A percentile compares a stretch with the other conserved stretches of the same genome.
phyloP scores from a whole-genome alignment of 1,139 yeast genomes.

The Candida neerlandica region DNA sequence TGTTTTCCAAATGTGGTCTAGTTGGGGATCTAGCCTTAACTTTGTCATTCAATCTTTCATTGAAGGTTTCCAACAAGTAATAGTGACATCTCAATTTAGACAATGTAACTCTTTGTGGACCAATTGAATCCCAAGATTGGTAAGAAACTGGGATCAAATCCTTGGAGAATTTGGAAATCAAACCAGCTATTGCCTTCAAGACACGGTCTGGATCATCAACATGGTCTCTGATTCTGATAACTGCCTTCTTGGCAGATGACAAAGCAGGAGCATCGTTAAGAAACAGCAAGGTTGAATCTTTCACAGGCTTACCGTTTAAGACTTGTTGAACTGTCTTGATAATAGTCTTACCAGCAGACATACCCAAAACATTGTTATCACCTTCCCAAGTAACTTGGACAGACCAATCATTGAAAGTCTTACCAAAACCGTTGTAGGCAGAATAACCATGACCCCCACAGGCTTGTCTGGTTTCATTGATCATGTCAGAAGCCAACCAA shows the following conservation, averaged over 20 bases:
- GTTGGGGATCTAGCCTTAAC: conserved; percentile 18
- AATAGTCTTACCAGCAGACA: conserved; percentile 80
- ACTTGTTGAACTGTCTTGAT: conserved; percentile 52
- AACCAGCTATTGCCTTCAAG: conserved; percentile 18
- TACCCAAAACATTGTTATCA: conserved; percentile 83
- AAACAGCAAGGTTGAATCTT: conserved; percentile 18
- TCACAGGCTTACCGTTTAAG: conserved; percentile 16
- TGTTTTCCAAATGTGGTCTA: conserved; percentile 17
- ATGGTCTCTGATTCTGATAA: conserved; percentile 17
- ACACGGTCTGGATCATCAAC: conserved; percentile 19
- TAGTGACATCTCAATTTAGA: conserved; percentile 56
- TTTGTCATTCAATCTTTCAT: conserved; percentile 24
- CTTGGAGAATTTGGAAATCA: conserved; percentile 15
- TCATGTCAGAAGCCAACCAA: conserved; percentile 78
- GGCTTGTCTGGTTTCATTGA: conserved; percentile 91
- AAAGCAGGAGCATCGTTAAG: conserved; percentile 19
- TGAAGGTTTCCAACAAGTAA: conserved; percentile 37
- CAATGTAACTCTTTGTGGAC: conserved; percentile 58
- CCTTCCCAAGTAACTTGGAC: conserved; percentile 99
- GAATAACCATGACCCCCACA: conserved; percentile 98
- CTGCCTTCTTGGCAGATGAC: conserved; percentile 17
- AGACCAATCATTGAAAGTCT: conserved; percentile 88
- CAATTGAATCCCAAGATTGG: conserved; percentile 34
- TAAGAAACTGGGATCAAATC: conserved; percentile 18
- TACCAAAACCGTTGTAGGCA: conserved; percentile 86